phyloP scores from a whole-genome alignment of 352 stramenopile species.

The Phytophthora sansomeana region DNA sequence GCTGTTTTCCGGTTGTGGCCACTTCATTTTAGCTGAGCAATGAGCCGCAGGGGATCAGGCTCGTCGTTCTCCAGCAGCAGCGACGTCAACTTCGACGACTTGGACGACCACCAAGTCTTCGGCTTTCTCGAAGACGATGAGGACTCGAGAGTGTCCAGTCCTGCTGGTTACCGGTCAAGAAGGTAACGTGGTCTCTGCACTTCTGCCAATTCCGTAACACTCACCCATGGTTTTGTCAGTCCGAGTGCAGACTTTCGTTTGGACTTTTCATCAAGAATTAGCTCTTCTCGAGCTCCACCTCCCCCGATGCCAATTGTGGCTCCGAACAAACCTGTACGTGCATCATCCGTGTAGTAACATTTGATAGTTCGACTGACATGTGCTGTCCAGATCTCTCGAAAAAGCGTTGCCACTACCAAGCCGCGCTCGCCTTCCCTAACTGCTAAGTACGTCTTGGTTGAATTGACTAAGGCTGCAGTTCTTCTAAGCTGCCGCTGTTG shows the following conservation, averaged over 20 bases:
- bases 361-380: neutral
- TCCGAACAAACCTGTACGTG: constrained; percentile 29
- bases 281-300: constrained; percentile 19
- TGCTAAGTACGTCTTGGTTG: constrained; percentile 21
- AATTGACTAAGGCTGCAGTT: neutral
- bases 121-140: constrained; percentile 61
- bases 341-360: neutral
- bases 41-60: constrained; percentile 44
- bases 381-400: constrained; percentile 17
- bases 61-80: constrained; percentile 60
- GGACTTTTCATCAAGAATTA: constrained; percentile 59
- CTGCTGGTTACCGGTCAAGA: constrained; percentile 29
- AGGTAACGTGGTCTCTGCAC: constrained; percentile 15
- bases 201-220: neutral
- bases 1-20: constrained; percentile 6
- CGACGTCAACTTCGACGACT: constrained; percentile 71
- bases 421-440: constrained; percentile 32
- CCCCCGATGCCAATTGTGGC: constrained; percentile 11
- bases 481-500: neutral
- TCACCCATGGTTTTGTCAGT: too few species aligned
- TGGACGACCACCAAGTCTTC: constrained; percentile 67
- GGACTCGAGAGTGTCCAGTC: constrained; percentile 19
- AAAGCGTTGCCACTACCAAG: constrained; percentile 30
- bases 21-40: constrained; percentile 2
- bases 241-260: constrained; percentile 60